These are phyloP conservation scores for Hyaloscypha finlandica DNA, from an alignment of 495 filamentous ascomycete species.

Conservation along the genomic window DNA sequence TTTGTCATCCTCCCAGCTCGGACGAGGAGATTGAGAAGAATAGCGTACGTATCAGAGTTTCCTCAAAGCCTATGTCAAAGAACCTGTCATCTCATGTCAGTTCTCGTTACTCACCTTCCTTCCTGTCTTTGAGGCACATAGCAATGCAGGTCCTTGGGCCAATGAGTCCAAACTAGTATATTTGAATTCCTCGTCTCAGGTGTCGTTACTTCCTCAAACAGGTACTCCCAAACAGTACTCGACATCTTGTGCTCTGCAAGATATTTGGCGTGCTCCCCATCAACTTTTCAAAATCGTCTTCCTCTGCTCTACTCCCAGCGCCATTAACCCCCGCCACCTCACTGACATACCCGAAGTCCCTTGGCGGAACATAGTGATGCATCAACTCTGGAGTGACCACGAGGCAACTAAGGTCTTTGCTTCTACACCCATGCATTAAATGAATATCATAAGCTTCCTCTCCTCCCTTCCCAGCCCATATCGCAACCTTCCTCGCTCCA, in stretches of 20 bases:
- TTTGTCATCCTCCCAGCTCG: neutral
- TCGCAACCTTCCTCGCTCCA: neutral
- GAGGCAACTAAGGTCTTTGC: constrained; percentile 23
- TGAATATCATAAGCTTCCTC: constrained; percentile 10
- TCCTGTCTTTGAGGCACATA: too few species aligned
- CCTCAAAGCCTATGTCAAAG: too few species aligned
- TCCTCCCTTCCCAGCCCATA: neutral
- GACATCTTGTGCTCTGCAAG: constrained; percentile 33
- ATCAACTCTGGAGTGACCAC: constrained; percentile 32
- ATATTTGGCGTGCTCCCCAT: constrained; percentile 35
- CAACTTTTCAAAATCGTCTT: constrained; percentile 23
- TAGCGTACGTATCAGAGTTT: too few species aligned
- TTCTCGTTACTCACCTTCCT: too few species aligned
- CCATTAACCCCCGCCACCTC: constrained; percentile 28
- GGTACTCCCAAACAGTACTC: constrained; percentile 27
- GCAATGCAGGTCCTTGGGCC: too few species aligned
- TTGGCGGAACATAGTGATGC: constrained; percentile 34
- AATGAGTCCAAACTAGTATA: too few species aligned
- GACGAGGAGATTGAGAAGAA: too few species aligned
- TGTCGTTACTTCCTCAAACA: constrained; percentile 31
- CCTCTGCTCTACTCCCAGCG: constrained; percentile 13
- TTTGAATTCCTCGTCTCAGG: neutral
- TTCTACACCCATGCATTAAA: constrained; percentile 23
- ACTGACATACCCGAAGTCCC: constrained; percentile 24
- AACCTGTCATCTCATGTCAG: too few species aligned